Evolutionary conservation across 257 asterid genomes (phyloP).

Genomic region (Capsicum chinense): DNA sequence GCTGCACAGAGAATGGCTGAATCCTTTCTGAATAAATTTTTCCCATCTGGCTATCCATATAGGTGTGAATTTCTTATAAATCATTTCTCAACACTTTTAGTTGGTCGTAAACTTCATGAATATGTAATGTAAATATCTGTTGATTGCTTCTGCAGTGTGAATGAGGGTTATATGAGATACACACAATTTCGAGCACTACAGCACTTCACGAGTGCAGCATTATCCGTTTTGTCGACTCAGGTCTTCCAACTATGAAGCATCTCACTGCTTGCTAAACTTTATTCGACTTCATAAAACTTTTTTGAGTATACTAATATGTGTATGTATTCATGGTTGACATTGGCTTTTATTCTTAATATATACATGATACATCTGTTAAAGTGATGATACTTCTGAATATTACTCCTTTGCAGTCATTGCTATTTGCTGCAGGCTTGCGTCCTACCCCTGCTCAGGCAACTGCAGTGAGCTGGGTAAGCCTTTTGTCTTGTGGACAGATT

Average conservation of each 20-base stretch:
- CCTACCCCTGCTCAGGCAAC: slow-evolving; percentile 99
- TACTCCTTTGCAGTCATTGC: slow-evolving; percentile 83
- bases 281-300: neutral
- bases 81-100: slow-evolving; percentile 26
- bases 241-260: slow-evolving; percentile 50
- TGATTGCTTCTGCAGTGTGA: slow-evolving; percentile 68
- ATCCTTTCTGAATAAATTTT: slow-evolving; percentile 78
- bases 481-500: slow-evolving; percentile 28
- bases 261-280: slow-evolving; percentile 17
- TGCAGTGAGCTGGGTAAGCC: slow-evolving; percentile 95
- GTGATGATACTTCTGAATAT: slow-evolving; percentile 43
- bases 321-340: neutral
- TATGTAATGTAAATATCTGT: slow-evolving; percentile 11
- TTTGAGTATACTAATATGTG: neutral
- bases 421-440: slow-evolving; percentile 98
- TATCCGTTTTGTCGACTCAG: slow-evolving; percentile 96
- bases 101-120: slow-evolving; percentile 9
- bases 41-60: slow-evolving; percentile 95
- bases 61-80: slow-evolving; percentile 48
- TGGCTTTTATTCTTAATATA: neutral
- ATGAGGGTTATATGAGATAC: slow-evolving; percentile 93
- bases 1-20: slow-evolving; percentile 62
- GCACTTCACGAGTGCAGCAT: slow-evolving; percentile 91
- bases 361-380: slow-evolving; percentile 24
- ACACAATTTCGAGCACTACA: slow-evolving; percentile 94